Evolutionary conservation across 441 rosid genomes (phyloP).

Genomic region (Mallotus repandus): DNA sequence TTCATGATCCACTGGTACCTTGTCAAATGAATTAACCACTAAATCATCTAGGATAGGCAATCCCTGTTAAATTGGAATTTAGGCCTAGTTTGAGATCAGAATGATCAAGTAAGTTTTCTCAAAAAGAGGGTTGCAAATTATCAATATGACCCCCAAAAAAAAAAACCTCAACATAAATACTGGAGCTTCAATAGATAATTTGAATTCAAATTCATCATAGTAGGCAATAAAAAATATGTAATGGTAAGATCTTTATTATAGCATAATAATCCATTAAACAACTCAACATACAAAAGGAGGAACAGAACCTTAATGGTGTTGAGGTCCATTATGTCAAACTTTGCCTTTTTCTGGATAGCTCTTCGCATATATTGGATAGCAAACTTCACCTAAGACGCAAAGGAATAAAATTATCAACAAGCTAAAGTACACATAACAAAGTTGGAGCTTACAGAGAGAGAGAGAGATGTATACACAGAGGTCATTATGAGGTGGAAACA

Average conservation of each 20-base stretch:
- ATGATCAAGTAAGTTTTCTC: background rate
- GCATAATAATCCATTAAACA: background rate
- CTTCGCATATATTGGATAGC: constrained; percentile 93
- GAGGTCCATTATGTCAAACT: constrained; percentile 81
- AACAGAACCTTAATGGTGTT: constrained; percentile 80
- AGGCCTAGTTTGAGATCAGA: background rate
- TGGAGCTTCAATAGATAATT: constrained; percentile 8
- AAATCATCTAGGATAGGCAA: no score
- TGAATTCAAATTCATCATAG: background rate
- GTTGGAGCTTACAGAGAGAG: background rate
- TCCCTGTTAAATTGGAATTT: background rate
- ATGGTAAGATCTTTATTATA: background rate
- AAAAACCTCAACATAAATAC: background rate
- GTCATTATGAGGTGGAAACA: constrained; percentile 2
- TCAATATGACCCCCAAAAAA: background rate
- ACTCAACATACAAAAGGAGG: constrained; percentile 14
- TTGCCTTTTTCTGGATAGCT: constrained; percentile 84
- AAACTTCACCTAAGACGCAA: constrained; percentile 70
- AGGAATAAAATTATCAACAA: background rate
- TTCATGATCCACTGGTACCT: background rate
- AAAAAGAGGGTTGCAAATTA: background rate
- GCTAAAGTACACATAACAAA: background rate
- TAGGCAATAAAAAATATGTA: background rate
- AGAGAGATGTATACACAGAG: background rate
- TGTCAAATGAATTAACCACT: no score